Evolutionary conservation across 2,329 filamentous ascomycete genomes (phyloP), one percentile per base, ranked within the genome.

Genomic region (Xylaria sp.): DNA sequence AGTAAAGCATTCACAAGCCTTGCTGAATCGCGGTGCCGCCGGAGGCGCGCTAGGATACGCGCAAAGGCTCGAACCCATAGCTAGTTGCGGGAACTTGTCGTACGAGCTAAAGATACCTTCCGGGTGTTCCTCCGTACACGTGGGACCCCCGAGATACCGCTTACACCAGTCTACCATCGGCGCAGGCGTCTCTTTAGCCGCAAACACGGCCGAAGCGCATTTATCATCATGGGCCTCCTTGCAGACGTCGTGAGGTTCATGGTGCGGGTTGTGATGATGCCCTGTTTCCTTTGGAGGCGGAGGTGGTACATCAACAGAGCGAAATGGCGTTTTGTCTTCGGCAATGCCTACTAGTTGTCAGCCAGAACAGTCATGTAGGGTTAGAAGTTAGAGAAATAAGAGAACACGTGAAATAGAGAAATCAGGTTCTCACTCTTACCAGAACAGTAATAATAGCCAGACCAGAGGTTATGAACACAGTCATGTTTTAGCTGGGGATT

Each of bases 401-500:
- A 59, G 37, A 15, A 34, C 3, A 20, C 2, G 7, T 20, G 23
- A 18, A 65, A 52, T 34, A 5, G 20, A 15, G 37, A n/a, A 48
- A 48, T 12, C 23, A 6, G 15, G 15, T 44, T 2, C 4, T 28
- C 18, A 20, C 15, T 6, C 63, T 44, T 46, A 65, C 64, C 65
- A 23, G n/a, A 55, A 51, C 66, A 67, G 52, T 63, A 71, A 31
- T 50, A 54, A 15, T 66, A 70, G 15, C 52, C 65, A 15, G 65
- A 50, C 64, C 67, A 70, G 48, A 70, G 50, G 25, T 63, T 63
- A 1, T 60, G 8, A 10, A 34, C 5, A 44, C 70, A 72, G 9
- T 64, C 37, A 12, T 34, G 25, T 3, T 66, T 39, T 13, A 70
- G 39, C 50, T 70, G 65, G 28, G 67, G 67, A 48, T 70, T 70